Evolutionary conservation across 768 basidiomycete species (phyloP), one percentile per base, ranked within the genome.

Genomic region (Kwoniella bestiolae): DNA sequence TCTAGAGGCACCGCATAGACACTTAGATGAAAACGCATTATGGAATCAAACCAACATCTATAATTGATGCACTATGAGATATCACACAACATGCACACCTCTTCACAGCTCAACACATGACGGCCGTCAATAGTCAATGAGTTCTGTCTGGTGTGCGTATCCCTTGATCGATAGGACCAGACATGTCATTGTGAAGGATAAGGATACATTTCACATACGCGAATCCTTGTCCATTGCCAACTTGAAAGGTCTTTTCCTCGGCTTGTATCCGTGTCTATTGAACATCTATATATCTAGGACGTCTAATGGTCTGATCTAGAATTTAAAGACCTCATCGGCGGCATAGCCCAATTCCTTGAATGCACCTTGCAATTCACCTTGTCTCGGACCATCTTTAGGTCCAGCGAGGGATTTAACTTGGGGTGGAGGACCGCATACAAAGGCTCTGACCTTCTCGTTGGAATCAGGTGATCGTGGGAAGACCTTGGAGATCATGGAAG

Each of bases 401-500:
- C 96, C 96, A 56, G 91, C 88, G 64, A 98, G 71, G 2, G 92
- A 86, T n/a, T 85, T 85, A n/a, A 97, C 90, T 80, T 96, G 94
- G 4, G 86, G 86, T 12, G 94, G 95, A 26, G 71, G 82, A 88
- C 92, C 94, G 76, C 94, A 97, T 25, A 97, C 82, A 78, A 94
- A 91, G 62, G 94, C 82, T 84, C 94, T 94, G 73, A 92, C 85
- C 82, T 93, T 94, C 63, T 91, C 87, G 7, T 85, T 86, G 16
- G 87, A 79, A 9, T 84, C 83, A 23, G 90, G 81, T 0, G 88
- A 84, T 38, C 70, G 60, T 1, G 88, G 85, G 66, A 94, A 84
- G 74, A 92, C 83, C 74, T 90, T 83, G 82, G 88, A 86, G 75
- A 98, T 84, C 56, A 93, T 80, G 47, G 91, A 88, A 56, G 84